A percentile compares a stretch with the other conserved stretches of the same genome.
Conservation (phyloP, 768 basidiomycete species). For the Amanita brunnescens region DNA sequence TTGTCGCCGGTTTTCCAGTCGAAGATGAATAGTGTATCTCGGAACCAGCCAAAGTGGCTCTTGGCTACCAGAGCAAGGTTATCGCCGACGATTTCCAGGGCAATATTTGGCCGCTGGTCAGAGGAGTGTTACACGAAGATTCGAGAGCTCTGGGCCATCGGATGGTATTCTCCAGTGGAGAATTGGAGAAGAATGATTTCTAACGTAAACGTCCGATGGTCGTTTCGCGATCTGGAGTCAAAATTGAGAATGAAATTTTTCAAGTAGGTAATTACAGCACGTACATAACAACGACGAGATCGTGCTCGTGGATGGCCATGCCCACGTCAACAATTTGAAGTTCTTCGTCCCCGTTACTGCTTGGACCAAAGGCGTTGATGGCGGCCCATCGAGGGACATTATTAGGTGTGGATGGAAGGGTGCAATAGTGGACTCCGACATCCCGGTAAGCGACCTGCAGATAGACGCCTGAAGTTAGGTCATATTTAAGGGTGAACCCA, state of each 20-base stretch:
- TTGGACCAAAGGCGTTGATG: conserved; percentile 17
- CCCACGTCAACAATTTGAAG: conserved; percentile 40
- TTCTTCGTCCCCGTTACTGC: neutral
- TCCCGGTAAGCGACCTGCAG: conserved; percentile 19
- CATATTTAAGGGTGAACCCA: conserved; percentile 29
- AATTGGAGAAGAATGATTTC: conserved; percentile 13
- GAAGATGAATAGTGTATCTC: conserved; percentile 30
- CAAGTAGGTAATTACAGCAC: conserved; percentile 9
- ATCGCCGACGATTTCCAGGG: conserved; percentile 37
- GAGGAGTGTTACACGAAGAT: conserved; percentile 21
- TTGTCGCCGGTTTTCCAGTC: conserved; percentile 34
- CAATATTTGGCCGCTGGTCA: conserved; percentile 19
- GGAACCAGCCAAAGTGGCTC: conserved; percentile 7
- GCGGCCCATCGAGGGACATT: conserved; percentile 21
- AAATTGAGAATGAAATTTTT: neutral
- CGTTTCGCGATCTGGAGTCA: neutral
- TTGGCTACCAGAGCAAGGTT: conserved; percentile 30
- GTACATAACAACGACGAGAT: conserved; percentile 35
- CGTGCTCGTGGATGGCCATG: conserved; percentile 33
- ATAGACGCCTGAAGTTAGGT: conserved; percentile 33
- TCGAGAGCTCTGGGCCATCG: conserved; percentile 16
- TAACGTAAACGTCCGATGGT: neutral
- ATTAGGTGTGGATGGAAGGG: conserved; percentile 6
- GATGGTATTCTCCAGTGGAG: conserved; percentile 16
- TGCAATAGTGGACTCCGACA: conserved; percentile 30